Conservation (phyloP, 2,329 filamentous ascomycete genomes). For the Monosporascus sp. region DNA sequence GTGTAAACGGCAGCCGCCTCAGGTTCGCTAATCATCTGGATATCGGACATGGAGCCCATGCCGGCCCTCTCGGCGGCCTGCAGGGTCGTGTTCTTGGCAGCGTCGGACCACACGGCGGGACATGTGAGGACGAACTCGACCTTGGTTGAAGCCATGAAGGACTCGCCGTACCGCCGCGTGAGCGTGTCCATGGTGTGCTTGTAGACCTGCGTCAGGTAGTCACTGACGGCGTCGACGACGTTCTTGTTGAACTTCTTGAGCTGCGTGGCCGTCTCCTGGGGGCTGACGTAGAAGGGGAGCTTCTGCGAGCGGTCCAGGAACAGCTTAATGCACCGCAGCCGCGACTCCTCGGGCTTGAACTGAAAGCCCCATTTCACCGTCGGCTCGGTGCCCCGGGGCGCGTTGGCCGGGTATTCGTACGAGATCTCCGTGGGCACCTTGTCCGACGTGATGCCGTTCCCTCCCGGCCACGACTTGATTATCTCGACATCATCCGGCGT, state of each 20-base stretch:
- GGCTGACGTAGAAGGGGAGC: constrained; percentile 73
- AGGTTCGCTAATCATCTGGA: constrained; percentile 76
- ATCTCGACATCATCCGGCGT: constrained; percentile 77
- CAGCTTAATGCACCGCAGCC: constrained; percentile 76
- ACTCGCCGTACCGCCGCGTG: constrained; percentile 67
- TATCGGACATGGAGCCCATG: constrained; percentile 64
- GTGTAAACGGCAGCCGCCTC: constrained; percentile 78
- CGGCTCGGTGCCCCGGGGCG: constrained; percentile 35
- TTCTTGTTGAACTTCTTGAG: constrained; percentile 71
- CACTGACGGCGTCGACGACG: constrained; percentile 71
- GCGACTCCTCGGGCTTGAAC: constrained; percentile 70
- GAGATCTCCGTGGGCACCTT: constrained; percentile 80
- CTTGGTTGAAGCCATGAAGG: constrained; percentile 70
- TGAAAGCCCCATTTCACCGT: constrained; percentile 75
- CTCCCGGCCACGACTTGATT: constrained; percentile 79
- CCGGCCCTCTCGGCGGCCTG: constrained; percentile 73
- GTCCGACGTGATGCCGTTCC: constrained; percentile 81
- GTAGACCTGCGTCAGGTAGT: constrained; percentile 73
- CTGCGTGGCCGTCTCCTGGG: constrained; percentile 70
- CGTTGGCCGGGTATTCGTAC: constrained; percentile 41
- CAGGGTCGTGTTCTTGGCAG: constrained; percentile 77
- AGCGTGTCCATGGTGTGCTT: constrained; percentile 75
- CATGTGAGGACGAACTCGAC: constrained; percentile 77
- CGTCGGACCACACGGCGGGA: constrained; percentile 79
- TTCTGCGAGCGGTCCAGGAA: constrained; percentile 78